Evolutionary conservation across 2,329 filamentous ascomycete genomes (phyloP).

Genomic region (Corniculantispora saksenae): DNA sequence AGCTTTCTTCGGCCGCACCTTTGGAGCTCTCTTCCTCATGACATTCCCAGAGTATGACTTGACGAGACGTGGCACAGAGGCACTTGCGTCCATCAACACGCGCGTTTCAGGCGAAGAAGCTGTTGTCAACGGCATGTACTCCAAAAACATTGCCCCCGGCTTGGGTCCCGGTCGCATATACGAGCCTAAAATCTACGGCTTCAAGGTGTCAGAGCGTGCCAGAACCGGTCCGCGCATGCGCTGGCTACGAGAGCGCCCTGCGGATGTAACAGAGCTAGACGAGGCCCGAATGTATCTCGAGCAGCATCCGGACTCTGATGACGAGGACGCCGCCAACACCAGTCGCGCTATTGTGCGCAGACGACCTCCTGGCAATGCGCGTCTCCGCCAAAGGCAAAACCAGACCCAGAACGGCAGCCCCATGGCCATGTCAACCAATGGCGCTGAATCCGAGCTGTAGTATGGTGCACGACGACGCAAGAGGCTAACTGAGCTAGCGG

Average conservation of each 20-base stretch:
- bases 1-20: constrained; percentile 97
- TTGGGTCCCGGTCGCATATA: constrained; percentile 83
- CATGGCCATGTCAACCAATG: constrained; percentile 58
- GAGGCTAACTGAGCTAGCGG: not conserved
- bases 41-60: constrained; percentile 97
- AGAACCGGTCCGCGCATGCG: constrained; percentile 93
- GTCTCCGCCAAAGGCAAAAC: constrained; percentile 45
- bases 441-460: constrained; percentile 58
- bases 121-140: constrained; percentile 82
- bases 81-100: constrained; percentile 44
- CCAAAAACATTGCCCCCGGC: constrained; percentile 84
- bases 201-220: constrained; percentile 87
- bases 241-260: constrained; percentile 86
- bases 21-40: constrained; percentile 95
- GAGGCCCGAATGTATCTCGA: constrained; percentile 64
- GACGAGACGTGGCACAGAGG: constrained; percentile 66
- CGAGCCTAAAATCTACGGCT: constrained; percentile 94
- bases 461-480: constrained; percentile 21
- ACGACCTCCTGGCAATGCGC: constrained; percentile 44
- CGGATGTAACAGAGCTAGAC: constrained; percentile 78
- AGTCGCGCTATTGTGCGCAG: constrained; percentile 44
- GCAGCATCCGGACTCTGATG: constrained; percentile 58
- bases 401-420: constrained; percentile 59
- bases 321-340: constrained; percentile 54
- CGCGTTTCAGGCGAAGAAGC: constrained; percentile 43